Conservation (phyloP, 495 filamentous ascomycete species). For the Cairneyella variabilis region DNA sequence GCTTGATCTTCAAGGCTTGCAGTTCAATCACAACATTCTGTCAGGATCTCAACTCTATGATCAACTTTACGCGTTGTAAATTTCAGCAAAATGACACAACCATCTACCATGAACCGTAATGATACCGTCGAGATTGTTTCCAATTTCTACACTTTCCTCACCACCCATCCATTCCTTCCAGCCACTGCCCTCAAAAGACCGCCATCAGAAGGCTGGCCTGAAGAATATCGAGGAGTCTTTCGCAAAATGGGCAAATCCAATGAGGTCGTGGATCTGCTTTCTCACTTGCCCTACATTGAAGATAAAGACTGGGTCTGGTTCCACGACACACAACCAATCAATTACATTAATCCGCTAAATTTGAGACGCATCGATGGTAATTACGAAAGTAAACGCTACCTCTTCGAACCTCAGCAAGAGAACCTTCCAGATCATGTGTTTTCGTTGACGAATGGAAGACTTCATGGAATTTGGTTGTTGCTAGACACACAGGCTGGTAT, state of each 20-base stretch:
- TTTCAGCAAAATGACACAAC: too few relatives aligned
- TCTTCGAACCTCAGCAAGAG: too few relatives aligned
- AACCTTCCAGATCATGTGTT: too few relatives aligned
- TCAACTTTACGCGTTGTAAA: too few relatives aligned
- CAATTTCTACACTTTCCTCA: slow-evolving; percentile 4
- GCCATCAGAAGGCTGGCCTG: slow-evolving; percentile 6
- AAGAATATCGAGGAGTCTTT: neutral
- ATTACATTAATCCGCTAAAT: neutral
- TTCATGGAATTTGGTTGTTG: too few relatives aligned
- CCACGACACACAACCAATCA: neutral
- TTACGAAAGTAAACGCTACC: too few relatives aligned
- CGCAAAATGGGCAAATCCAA: slow-evolving; percentile 7
- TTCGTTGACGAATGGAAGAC: too few relatives aligned
- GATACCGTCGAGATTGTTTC: slow-evolving; percentile 1
- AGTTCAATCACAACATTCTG: too few relatives aligned
- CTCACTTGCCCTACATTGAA: slow-evolving; percentile 3
- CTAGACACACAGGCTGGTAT: too few relatives aligned
- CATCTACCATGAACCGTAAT: neutral
- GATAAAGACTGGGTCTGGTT: slow-evolving; percentile 1
- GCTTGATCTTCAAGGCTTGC: too few relatives aligned
- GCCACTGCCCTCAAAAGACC: neutral
- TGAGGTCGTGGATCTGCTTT: slow-evolving; percentile 7
- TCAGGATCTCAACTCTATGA: too few relatives aligned
- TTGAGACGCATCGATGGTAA: too few relatives aligned
- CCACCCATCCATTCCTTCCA: slow-evolving; percentile 4